These are phyloP conservation scores for Durio zibethinus DNA, from an alignment of 345 rosid genomes.

Conservation along the genomic window DNA sequence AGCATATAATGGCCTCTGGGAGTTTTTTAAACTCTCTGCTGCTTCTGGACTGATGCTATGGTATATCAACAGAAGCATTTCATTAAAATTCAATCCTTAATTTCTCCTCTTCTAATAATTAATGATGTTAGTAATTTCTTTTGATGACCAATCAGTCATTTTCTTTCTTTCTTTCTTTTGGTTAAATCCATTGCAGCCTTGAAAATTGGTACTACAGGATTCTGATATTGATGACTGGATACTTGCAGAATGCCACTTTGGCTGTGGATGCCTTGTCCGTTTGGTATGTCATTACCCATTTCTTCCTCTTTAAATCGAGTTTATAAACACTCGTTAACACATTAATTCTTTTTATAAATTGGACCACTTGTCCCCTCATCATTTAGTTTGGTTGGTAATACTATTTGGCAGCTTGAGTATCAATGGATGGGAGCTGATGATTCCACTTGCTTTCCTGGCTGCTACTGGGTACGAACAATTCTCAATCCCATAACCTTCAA, in stretches of 20 bases:
- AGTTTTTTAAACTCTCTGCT: constrained; percentile 51
- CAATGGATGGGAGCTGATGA: constrained; percentile 53
- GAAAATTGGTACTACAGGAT: constrained; percentile 79
- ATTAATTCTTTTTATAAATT: neutral
- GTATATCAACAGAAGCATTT: too few relatives aligned
- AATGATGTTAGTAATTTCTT: neutral
- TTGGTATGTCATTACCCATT: constrained; percentile 20
- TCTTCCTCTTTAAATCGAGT: neutral
- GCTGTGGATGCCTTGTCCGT: constrained; percentile 54
- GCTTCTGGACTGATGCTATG: constrained; percentile 82
- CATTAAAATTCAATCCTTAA: too few relatives aligned
- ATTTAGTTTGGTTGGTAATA: neutral
- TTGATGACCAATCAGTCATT: neutral
- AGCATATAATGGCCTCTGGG: constrained; percentile 59
- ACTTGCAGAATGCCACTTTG: constrained; percentile 46
- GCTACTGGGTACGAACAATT: constrained; percentile 18
- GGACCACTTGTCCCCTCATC: neutral
- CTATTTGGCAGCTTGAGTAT: constrained; percentile 38
- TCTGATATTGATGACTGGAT: constrained; percentile 64
- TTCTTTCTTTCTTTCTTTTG: neutral
- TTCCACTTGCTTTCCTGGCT: constrained; percentile 46
- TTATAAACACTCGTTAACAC: too few relatives aligned
- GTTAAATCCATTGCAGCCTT: constrained; percentile 35
- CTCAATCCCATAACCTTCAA: neutral
- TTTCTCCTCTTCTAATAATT: too few relatives aligned